A percentile compares a stretch with the other conserved stretches of the same genome.
Conservation (phyloP, 208 protist genomes). For the Sergeia podlipaevii region DNA sequence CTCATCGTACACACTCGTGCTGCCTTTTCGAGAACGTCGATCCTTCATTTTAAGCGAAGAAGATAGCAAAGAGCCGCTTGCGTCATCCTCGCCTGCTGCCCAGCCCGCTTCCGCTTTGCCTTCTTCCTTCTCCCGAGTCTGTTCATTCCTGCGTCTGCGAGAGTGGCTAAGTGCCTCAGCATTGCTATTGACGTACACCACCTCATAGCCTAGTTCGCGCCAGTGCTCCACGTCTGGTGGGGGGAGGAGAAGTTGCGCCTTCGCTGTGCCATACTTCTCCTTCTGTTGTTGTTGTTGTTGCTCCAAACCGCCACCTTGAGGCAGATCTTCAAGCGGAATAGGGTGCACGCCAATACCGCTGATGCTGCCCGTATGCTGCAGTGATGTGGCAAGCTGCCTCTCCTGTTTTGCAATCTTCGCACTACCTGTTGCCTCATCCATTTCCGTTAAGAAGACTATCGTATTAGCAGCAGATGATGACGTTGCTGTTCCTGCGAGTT, state of each 20-base stretch:
- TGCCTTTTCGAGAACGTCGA: no score
- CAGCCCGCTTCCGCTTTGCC: no score
- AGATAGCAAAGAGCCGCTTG: no score
- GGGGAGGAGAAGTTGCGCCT: not conserved
- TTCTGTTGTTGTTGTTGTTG: conserved; percentile 3
- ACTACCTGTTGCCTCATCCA: conserved; percentile 10
- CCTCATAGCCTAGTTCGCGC: conserved; percentile 77
- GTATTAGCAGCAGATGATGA: conserved; percentile 6
- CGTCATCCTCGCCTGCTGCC: no score
- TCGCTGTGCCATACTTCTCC: conserved; percentile 11
- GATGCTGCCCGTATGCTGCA: not conserved
- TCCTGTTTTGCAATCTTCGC: not conserved
- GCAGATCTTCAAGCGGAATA: not conserved
- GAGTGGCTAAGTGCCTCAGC: not conserved
- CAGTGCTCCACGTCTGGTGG: conserved; percentile 38
- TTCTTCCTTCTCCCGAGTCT: no score
- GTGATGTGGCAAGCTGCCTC: not conserved
- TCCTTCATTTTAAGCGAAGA: no score
- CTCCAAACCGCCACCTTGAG: not conserved
- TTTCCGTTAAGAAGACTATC: conserved; percentile 25
- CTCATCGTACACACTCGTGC: conserved; percentile 3
- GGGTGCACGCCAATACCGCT: not conserved
- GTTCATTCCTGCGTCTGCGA: not conserved
- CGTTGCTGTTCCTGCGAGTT: not conserved
- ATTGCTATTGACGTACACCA: conserved; percentile 37